phyloP scores from a whole-genome alignment of 139 green algal genomes.

The Chara braunii region DNA sequence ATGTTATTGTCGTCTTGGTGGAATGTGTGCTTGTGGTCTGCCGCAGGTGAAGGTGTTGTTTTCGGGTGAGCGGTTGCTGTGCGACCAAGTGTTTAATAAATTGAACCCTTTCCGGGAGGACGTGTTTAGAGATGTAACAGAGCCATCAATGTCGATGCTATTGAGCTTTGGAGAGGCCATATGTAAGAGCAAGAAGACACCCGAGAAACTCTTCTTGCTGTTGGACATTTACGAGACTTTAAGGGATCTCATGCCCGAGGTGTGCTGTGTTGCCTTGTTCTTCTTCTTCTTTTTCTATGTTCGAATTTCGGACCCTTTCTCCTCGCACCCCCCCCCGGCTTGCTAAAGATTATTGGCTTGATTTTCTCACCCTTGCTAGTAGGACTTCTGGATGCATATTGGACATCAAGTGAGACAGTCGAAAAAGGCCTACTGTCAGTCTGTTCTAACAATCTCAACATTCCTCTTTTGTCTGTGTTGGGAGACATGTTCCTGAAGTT shows the following conservation, averaged over 20 bases:
- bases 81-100: conserved; percentile 13
- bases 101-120: conserved; percentile 23
- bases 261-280: conserved; percentile 1
- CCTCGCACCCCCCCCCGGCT: too few species aligned
- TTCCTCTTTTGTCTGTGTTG: too few species aligned
- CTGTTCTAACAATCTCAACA: too few species aligned
- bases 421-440: too few species aligned
- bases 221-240: conserved; percentile 42
- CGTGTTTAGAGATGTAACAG: conserved; percentile 17
- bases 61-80: conserved; percentile 17
- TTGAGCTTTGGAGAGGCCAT: conserved; percentile 25
- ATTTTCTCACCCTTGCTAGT: too few species aligned
- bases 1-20: too few species aligned
- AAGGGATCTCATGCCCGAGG: conserved; percentile 19
- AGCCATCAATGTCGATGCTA: conserved; percentile 11
- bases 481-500: too few species aligned
- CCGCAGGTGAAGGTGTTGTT: conserved; percentile 35
- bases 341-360: too few species aligned
- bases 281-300: too few species aligned
- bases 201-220: conserved; percentile 39
- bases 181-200: conserved; percentile 8
- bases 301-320: too few species aligned
- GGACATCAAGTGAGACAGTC: too few species aligned
- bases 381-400: too few species aligned
- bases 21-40: neutral